These are phyloP conservation scores for Lactarius evosmus DNA, from an alignment of 768 basidiomycete genomes.

Conservation along the genomic window DNA sequence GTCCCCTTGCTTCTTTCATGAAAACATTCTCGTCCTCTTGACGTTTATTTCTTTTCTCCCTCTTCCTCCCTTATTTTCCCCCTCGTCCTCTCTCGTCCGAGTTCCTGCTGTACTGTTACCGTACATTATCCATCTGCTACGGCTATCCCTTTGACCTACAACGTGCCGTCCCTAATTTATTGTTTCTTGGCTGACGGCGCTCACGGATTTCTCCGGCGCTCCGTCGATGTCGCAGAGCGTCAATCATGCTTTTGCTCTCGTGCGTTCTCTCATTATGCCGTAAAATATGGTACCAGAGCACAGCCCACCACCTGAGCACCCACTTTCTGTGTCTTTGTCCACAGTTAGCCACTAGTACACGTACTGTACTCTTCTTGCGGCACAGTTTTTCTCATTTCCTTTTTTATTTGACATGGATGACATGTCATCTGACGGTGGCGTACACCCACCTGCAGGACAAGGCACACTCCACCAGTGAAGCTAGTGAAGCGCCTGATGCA, in stretches of 20 bases:
- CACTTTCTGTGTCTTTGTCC: too few species aligned
- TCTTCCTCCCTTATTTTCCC: too few species aligned
- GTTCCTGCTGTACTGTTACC: too few species aligned
- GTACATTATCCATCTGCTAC: not conserved
- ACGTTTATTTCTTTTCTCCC: too few species aligned
- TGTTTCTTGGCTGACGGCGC: not conserved
- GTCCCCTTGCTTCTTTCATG: too few species aligned
- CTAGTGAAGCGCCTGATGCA: not conserved
- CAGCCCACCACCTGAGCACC: not conserved
- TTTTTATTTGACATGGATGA: not conserved
- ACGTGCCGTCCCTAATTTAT: not conserved
- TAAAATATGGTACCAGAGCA: not conserved
- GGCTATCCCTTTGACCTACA: not conserved
- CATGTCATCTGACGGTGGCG: not conserved
- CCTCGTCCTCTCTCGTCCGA: too few species aligned
- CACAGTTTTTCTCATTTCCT: too few species aligned
- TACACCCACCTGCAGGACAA: not conserved
- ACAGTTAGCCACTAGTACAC: too few species aligned
- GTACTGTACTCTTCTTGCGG: not conserved
- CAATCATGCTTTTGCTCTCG: slow-evolving; percentile 7
- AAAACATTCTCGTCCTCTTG: too few species aligned
- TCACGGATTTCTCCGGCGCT: slow-evolving; percentile 11
- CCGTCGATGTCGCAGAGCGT: slow-evolving; percentile 9
- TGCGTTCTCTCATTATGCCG: slow-evolving; percentile 12
- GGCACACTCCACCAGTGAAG: not conserved